Evolutionary conservation across 768 basidiomycete species (phyloP).

Genomic region (Cystoderma amianthinum): DNA sequence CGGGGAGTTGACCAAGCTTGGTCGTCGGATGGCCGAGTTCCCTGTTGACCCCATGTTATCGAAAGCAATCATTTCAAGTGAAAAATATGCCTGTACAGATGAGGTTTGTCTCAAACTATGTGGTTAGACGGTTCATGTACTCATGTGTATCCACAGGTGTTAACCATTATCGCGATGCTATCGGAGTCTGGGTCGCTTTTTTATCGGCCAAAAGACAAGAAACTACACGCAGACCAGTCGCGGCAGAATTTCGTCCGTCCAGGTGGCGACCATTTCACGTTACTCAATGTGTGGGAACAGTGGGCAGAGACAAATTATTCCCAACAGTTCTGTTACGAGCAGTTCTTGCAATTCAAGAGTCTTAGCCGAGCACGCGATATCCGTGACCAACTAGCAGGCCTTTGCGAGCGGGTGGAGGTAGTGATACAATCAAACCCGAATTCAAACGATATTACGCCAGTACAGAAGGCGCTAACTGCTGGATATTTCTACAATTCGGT

Average conservation of each 20-base stretch:
- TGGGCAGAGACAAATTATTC: conserved; percentile 98
- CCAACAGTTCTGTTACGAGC: conserved; percentile 94
- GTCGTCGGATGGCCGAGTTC: conserved; percentile 97
- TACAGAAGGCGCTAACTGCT: conserved; percentile 93
- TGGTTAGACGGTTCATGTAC: not conserved
- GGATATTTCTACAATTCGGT: conserved; percentile 97
- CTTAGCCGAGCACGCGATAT: conserved; percentile 93
- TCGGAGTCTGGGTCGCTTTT: conserved; percentile 93
- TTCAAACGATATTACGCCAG: conserved; percentile 83
- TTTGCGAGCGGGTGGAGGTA: conserved; percentile 97
- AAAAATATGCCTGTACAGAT: conserved; percentile 90
- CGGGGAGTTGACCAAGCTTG: conserved; percentile 96
- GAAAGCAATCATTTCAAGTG: conserved; percentile 94
- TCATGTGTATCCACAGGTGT: conserved; percentile 43
- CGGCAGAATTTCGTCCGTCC: conserved; percentile 93
- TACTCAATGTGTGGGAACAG: conserved; percentile 97
- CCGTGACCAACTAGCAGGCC: conserved; percentile 86
- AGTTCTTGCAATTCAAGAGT: conserved; percentile 93
- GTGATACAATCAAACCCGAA: conserved; percentile 85
- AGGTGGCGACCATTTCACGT: conserved; percentile 96
- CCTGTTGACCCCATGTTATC: conserved; percentile 98
- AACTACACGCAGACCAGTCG: conserved; percentile 94
- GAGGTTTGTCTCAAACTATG: conserved; percentile 54
- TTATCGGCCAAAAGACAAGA: conserved; percentile 98
- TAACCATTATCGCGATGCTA: conserved; percentile 97